phyloP scores from a whole-genome alignment of 2,329 filamentous ascomycete species.

The Cyanodermella asteris region DNA sequence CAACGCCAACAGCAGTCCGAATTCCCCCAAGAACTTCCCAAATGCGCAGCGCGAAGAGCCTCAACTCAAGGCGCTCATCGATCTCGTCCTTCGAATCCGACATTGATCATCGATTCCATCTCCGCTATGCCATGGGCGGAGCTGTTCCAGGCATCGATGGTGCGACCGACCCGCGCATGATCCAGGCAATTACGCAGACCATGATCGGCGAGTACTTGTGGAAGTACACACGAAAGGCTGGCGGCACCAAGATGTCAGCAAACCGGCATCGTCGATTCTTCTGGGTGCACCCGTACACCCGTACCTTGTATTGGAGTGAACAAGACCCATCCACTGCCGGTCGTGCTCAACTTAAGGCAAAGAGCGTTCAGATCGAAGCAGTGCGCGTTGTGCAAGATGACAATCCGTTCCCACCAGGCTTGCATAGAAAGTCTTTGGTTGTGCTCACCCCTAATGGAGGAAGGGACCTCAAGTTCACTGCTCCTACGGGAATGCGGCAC shows the following conservation, averaged over 20 bases:
- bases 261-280: slow-evolving; percentile 90
- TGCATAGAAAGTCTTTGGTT: slow-evolving; percentile 83
- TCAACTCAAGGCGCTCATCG: slow-evolving; percentile 50
- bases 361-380: slow-evolving; percentile 85
- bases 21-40: too few relatives aligned
- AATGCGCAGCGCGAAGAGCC: slow-evolving; percentile 15
- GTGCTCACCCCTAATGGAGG: slow-evolving; percentile 81
- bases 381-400: slow-evolving; percentile 83
- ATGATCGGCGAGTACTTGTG: slow-evolving; percentile 99
- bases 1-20: slow-evolving; percentile 18
- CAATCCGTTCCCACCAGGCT: slow-evolving; percentile 81
- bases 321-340: slow-evolving; percentile 61
- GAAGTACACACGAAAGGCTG: slow-evolving; percentile 94
- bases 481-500: slow-evolving; percentile 77
- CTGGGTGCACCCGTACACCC: slow-evolving; percentile 96
- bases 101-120: slow-evolving; percentile 75
- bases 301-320: slow-evolving; percentile 92
- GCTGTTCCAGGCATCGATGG: slow-evolving; percentile 41
- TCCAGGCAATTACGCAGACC: slow-evolving; percentile 94
- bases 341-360: slow-evolving; percentile 53
- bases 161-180: slow-evolving; percentile 86
- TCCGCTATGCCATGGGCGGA: slow-evolving; percentile 33
- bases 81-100: slow-evolving; percentile 92
- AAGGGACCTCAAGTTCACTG: slow-evolving; percentile 79
- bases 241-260: slow-evolving; percentile 69